phyloP scores from a whole-genome alignment of 768 basidiomycete genomes.

The Boletus edulis region DNA sequence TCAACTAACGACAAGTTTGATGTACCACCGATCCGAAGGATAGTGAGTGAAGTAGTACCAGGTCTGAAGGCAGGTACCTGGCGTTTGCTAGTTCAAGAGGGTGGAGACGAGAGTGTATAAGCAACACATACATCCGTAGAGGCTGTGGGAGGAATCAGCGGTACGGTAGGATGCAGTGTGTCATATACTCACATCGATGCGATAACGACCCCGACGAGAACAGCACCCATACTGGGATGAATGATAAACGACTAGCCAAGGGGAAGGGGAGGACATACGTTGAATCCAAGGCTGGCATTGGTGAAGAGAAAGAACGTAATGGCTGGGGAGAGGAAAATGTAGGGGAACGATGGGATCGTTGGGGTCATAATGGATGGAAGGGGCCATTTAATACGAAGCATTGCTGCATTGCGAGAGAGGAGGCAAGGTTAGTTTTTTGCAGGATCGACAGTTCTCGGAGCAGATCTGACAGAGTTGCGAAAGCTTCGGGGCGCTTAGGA shows the following conservation, averaged over 20 bases:
- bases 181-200: slow-evolving; percentile 43
- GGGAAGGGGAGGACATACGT: slow-evolving; percentile 26
- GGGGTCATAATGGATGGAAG: not conserved
- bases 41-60: slow-evolving; percentile 54
- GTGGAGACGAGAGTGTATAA: not conserved
- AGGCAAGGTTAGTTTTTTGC: not conserved
- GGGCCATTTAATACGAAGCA: slow-evolving; percentile 1
- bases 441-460: not conserved
- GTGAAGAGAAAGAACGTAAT: not conserved
- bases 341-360: not conserved
- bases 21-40: slow-evolving; percentile 49
- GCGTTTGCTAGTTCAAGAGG: not conserved
- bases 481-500: not conserved
- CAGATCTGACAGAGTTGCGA: not conserved
- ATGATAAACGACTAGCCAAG: not conserved
- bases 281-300: slow-evolving; percentile 26
- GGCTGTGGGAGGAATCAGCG: slow-evolving; percentile 29
- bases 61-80: slow-evolving; percentile 56
- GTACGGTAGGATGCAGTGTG: not conserved
- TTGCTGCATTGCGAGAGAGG: not conserved
- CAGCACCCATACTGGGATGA: slow-evolving; percentile 43
- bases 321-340: not conserved
- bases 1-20: slow-evolving; percentile 43
- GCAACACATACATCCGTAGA: slow-evolving; percentile 47
- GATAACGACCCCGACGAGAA: slow-evolving; percentile 47